Percentiles rank a stretch among this genome's conserved stretches.
Conservation (phyloP, 2,329 filamentous ascomycete species). For the Alternaria sp. region DNA sequence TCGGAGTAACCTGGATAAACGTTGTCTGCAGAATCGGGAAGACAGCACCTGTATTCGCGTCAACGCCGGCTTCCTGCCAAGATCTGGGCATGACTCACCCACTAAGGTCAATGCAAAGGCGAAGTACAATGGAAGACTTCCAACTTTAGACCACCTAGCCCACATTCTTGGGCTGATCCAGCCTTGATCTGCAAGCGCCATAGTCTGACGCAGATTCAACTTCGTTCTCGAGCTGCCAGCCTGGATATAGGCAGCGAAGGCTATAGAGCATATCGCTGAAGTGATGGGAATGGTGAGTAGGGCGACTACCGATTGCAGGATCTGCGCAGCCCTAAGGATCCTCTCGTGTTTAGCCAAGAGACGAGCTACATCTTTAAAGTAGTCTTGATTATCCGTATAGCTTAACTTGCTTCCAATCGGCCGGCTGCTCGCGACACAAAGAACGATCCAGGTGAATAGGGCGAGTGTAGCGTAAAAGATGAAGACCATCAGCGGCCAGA, state of each 20-base stretch:
- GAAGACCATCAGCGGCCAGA: neutral
- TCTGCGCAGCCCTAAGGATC: neutral
- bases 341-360: neutral
- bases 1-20: neutral
- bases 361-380: neutral
- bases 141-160: neutral
- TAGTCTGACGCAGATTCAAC: neutral
- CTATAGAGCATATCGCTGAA: neutral
- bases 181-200: constrained; percentile 3
- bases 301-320: neutral
- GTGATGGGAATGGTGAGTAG: neutral
- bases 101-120: neutral
- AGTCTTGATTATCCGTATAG: neutral
- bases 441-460: neutral
- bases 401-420: neutral
- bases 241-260: neutral
- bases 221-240: neutral
- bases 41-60: neutral
- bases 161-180: neutral
- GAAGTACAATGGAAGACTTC: neutral
- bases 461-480: neutral
- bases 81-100: neutral
- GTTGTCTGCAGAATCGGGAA: neutral
- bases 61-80: neutral
- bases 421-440: neutral